phyloP scores from a whole-genome alignment of 2,329 filamentous ascomycete genomes.

The Waltergamsia citrina region DNA sequence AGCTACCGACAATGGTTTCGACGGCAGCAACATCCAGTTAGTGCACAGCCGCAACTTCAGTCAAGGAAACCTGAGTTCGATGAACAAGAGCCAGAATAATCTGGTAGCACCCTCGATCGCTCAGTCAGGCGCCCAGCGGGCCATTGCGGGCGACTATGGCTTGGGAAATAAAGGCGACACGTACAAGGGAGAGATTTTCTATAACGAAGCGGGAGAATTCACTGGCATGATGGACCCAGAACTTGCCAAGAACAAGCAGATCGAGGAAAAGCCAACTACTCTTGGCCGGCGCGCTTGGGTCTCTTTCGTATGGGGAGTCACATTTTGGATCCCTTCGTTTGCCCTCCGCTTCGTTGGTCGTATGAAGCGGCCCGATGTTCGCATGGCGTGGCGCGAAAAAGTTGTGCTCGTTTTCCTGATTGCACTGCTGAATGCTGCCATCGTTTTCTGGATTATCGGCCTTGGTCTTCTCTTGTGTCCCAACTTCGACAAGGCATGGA shows the following conservation, averaged over 20 bases:
- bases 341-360: constrained; percentile 72
- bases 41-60: constrained; percentile 49
- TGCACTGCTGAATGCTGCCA: constrained; percentile 64
- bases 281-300: constrained; percentile 68
- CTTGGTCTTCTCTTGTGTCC: constrained; percentile 85
- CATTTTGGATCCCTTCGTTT: constrained; percentile 91
- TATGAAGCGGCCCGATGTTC: constrained; percentile 95
- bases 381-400: constrained; percentile 97
- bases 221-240: constrained; percentile 66
- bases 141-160: constrained; percentile 71
- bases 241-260: constrained; percentile 63
- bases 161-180: constrained; percentile 80
- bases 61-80: constrained; percentile 46
- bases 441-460: constrained; percentile 87
- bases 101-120: constrained; percentile 46
- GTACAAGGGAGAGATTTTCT: constrained; percentile 64
- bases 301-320: constrained; percentile 71
- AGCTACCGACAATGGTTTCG: constrained; percentile 46
- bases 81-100: constrained; percentile 21
- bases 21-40: constrained; percentile 60
- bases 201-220: constrained; percentile 60
- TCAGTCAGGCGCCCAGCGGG: constrained; percentile 29
- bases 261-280: constrained; percentile 60
- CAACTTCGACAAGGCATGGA: constrained; percentile 86
- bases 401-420: constrained; percentile 76